A percentile compares a stretch with the other conserved stretches of the same genome.
phyloP scores from a whole-genome alignment of 208 protist species.

The Trypanosoma congolense region DNA sequence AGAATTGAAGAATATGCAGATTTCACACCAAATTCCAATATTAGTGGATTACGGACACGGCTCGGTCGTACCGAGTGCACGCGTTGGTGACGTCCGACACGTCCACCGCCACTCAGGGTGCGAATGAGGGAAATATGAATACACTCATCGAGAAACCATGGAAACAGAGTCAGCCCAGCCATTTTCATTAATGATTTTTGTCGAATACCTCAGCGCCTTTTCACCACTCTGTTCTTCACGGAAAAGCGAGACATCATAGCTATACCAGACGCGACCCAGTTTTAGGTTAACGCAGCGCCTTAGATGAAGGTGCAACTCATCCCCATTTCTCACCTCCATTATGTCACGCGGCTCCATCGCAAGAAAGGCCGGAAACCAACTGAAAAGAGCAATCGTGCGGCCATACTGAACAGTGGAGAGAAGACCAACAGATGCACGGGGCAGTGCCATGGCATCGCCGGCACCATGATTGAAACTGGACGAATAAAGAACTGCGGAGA shows the following conservation, averaged over 20 bases:
- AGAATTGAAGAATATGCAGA: no score
- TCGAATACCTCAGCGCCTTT: background rate
- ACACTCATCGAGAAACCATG: background rate
- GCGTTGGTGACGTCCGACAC: no score
- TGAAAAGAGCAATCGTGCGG: conserved; percentile 71
- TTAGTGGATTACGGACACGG: no score
- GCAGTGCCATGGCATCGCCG: conserved; percentile 7
- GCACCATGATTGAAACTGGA: conserved; percentile 2
- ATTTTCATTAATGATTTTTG: conserved; percentile 42
- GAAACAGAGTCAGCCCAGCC: conserved; percentile 67
- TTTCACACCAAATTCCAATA: no score
- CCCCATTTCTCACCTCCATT: conserved; percentile 22
- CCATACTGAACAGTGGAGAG: conserved; percentile 19
- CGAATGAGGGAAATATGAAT: no score
- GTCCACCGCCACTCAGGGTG: no score
- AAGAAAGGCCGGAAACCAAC: conserved; percentile 85
- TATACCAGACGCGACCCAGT: conserved; percentile 64
- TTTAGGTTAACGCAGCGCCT: conserved; percentile 27
- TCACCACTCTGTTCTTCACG: background rate
- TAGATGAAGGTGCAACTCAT: conserved; percentile 31
- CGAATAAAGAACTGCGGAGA: conserved; percentile 58
- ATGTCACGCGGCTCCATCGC: conserved; percentile 44
- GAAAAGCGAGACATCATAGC: conserved; percentile 29
- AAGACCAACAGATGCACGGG: conserved; percentile 15
- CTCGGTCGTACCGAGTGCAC: no score